Conservation (phyloP, 495 filamentous ascomycete species). For the Neurospora sp. region DNA sequence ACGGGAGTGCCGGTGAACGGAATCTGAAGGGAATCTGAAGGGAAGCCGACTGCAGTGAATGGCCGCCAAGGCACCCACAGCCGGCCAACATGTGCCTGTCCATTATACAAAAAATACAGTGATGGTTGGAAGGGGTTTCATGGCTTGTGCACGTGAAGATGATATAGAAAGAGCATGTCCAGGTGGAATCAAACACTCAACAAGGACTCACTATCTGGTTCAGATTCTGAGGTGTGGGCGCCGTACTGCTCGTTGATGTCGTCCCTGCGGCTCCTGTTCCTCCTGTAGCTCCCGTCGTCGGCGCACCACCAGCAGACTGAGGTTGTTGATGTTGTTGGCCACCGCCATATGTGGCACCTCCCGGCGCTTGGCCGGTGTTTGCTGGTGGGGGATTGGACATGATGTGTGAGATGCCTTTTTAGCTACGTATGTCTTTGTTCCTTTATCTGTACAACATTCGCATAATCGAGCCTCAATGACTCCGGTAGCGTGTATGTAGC, state of each 20-base stretch:
- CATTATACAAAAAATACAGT: background rate
- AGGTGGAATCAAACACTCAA: constrained; percentile 7
- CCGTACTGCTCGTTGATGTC: constrained; percentile 30
- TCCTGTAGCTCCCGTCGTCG: constrained; percentile 11
- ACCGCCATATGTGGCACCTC: constrained; percentile 9
- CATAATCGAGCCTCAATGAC: background rate
- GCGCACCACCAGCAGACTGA: constrained; percentile 14
- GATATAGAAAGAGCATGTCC: background rate
- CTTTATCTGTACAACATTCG: background rate
- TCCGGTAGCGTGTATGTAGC: background rate
- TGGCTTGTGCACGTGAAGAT: background rate
- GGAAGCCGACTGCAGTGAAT: background rate
- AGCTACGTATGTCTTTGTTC: background rate
- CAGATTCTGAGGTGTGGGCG: constrained; percentile 72
- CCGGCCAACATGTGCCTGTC: background rate
- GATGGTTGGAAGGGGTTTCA: background rate
- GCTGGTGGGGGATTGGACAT: constrained; percentile 16
- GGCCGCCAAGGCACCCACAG: background rate
- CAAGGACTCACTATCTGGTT: constrained; percentile 70
- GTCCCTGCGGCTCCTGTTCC: constrained; percentile 8
- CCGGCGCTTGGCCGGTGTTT: constrained; percentile 6
- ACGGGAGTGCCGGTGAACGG: background rate
- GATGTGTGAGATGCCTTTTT: background rate
- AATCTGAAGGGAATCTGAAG: background rate
- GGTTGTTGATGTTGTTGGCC: constrained; percentile 6